These are phyloP conservation scores for Didymella pinodella DNA, from an alignment of 2,329 filamentous ascomycete genomes.

Conservation along the genomic window DNA sequence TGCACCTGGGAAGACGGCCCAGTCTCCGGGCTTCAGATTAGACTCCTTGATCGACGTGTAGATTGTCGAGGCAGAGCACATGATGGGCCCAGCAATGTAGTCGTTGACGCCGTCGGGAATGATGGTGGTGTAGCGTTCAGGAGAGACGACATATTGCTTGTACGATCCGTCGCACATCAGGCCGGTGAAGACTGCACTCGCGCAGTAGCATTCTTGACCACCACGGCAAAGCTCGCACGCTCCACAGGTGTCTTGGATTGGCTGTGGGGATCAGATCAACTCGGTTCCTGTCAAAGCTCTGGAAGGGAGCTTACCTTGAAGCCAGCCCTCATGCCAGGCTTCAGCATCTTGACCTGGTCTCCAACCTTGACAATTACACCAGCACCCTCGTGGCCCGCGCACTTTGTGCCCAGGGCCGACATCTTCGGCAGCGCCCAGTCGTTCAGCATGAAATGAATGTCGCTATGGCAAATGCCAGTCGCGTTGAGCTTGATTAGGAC, in stretches of 20 bases:
- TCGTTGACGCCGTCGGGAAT: constrained; percentile 65
- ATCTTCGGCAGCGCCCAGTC: constrained; percentile 58
- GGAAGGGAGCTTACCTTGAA: constrained; percentile 39
- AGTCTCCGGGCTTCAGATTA: constrained; percentile 60
- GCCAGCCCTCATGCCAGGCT: constrained; percentile 47
- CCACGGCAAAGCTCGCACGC: constrained; percentile 58
- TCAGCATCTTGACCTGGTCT: constrained; percentile 60
- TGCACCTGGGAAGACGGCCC: constrained; percentile 63
- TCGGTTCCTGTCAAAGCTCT: not conserved
- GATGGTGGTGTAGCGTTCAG: constrained; percentile 62
- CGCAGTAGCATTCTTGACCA: constrained; percentile 63
- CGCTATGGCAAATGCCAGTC: constrained; percentile 66
- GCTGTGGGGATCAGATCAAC: constrained; percentile 25
- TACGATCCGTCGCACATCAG: constrained; percentile 59
- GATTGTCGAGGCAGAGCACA: constrained; percentile 68
- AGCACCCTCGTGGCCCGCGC: constrained; percentile 64
- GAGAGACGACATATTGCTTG: constrained; percentile 66
- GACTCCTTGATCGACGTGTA: constrained; percentile 64
- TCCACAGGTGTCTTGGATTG: constrained; percentile 46
- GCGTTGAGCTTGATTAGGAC: constrained; percentile 65
- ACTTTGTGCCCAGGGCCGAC: constrained; percentile 54
- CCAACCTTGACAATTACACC: constrained; percentile 66
- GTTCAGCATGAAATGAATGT: constrained; percentile 65
- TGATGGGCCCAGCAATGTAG: constrained; percentile 66
- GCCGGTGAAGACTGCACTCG: constrained; percentile 26